phyloP scores from a whole-genome alignment of 164 flowering plant genomes.

The Vitis amurensis region DNA sequence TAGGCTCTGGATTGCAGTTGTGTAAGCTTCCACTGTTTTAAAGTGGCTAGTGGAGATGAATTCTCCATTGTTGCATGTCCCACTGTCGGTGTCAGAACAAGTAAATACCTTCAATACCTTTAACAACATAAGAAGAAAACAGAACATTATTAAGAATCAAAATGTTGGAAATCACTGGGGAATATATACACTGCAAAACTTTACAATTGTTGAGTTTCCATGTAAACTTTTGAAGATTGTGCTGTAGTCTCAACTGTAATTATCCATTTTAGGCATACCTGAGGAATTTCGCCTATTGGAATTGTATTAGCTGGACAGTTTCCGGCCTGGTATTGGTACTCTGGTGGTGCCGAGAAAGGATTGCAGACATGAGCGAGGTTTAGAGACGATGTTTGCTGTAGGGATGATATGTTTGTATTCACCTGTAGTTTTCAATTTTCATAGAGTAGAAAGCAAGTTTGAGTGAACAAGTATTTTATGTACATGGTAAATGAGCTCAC shows the following conservation, averaged over 20 bases:
- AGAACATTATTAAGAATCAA: background rate
- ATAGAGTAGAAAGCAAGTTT: background rate
- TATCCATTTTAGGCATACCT: slow-evolving; percentile 38
- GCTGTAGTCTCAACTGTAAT: background rate
- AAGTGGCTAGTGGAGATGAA: slow-evolving; percentile 31
- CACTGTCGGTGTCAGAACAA: slow-evolving; percentile 42
- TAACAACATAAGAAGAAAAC: slow-evolving; percentile 2
- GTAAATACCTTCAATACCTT: slow-evolving; percentile 52
- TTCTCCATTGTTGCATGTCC: slow-evolving; percentile 42
- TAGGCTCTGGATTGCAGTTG: slow-evolving; percentile 60
- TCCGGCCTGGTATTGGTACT: slow-evolving; percentile 53
- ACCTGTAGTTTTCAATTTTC: slow-evolving; percentile 40
- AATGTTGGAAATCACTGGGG: background rate
- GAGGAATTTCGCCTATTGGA: slow-evolving; percentile 67
- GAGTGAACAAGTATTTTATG: too few relatives aligned
- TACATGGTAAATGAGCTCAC: too few relatives aligned
- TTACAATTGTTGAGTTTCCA: background rate
- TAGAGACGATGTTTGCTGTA: slow-evolving; percentile 22
- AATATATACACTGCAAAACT: background rate
- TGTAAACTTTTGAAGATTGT: too few relatives aligned
- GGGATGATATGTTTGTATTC: slow-evolving; percentile 53
- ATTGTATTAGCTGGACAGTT: slow-evolving; percentile 59
- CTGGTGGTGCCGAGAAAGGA: slow-evolving; percentile 84
- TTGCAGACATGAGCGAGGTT: slow-evolving; percentile 53
- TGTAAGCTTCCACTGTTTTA: slow-evolving; percentile 46